A percentile compares a stretch with the other conserved stretches of the same genome.
Conservation (phyloP, 2,329 filamentous ascomycete species). For the Aspergillus fumigatus region DNA sequence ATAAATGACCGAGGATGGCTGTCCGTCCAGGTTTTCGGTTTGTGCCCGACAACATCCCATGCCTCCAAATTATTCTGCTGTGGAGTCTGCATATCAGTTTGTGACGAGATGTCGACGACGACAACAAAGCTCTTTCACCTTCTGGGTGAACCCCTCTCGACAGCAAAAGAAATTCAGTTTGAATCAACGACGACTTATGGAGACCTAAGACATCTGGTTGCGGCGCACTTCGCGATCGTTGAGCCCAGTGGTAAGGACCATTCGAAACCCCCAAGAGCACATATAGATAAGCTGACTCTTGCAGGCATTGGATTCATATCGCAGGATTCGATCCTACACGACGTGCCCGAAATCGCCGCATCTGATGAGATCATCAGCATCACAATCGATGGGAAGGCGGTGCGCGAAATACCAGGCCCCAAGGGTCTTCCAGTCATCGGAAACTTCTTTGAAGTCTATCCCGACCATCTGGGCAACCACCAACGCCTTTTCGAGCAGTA, state of each 20-base stretch:
- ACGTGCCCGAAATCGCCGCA: slow-evolving; percentile 14
- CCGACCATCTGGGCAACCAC: slow-evolving; percentile 56
- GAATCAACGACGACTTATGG: slow-evolving; percentile 17
- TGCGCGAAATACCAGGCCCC: slow-evolving; percentile 23
- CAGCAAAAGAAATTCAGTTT: slow-evolving; percentile 19
- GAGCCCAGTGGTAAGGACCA: slow-evolving; percentile 20
- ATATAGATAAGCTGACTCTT: background rate
- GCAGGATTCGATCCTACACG: slow-evolving; percentile 3
- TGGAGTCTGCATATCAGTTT: background rate
- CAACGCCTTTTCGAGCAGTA: slow-evolving; percentile 52
- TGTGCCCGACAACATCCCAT: slow-evolving; percentile 40
- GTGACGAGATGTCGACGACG: slow-evolving; percentile 8
- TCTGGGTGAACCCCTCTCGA: slow-evolving; percentile 16
- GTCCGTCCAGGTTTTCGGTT: slow-evolving; percentile 25
- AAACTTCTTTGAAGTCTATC: slow-evolving; percentile 53
- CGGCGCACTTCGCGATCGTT: slow-evolving; percentile 29
- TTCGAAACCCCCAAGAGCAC: background rate
- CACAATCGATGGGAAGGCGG: slow-evolving; percentile 25
- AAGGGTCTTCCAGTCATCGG: slow-evolving; percentile 41
- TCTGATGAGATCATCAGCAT: slow-evolving; percentile 16
- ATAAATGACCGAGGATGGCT: too few species aligned
- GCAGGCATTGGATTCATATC: slow-evolving; percentile 20
- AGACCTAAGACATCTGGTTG: slow-evolving; percentile 19
- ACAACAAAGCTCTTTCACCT: slow-evolving; percentile 18
- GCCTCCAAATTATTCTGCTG: slow-evolving; percentile 13